A percentile compares a stretch with the other conserved stretches of the same genome.
These are phyloP conservation scores for Colletotrichum lupini DNA, from an alignment of 2,329 filamentous ascomycete genomes.

Conservation along the genomic window DNA sequence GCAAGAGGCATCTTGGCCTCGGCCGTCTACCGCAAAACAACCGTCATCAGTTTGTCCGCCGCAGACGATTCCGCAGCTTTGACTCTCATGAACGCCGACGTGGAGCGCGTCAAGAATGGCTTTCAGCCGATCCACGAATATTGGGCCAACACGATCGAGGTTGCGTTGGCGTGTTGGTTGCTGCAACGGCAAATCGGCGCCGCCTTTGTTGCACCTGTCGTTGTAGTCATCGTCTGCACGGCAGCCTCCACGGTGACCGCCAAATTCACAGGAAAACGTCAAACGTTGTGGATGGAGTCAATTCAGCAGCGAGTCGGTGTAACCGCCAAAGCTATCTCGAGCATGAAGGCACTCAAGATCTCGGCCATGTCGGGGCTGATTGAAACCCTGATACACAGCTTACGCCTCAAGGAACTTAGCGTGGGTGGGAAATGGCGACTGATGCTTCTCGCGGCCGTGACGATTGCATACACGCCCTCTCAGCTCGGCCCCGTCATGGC, in stretches of 20 bases:
- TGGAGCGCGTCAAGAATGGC: constrained; percentile 53
- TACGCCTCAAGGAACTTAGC: constrained; percentile 48
- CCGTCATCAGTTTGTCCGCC: constrained; percentile 42
- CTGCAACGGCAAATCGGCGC: constrained; percentile 49
- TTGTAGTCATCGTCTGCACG: constrained; percentile 4
- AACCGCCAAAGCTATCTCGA: constrained; percentile 43
- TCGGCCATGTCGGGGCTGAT: constrained; percentile 47
- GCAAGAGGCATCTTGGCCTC: constrained; percentile 46
- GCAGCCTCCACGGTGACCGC: not conserved
- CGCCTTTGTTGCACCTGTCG: constrained; percentile 23
- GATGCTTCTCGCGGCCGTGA: constrained; percentile 38
- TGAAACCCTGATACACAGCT: constrained; percentile 43
- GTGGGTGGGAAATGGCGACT: constrained; percentile 43
- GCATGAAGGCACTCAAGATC: constrained; percentile 53
- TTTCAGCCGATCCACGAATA: constrained; percentile 50
- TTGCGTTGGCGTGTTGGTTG: constrained; percentile 57
- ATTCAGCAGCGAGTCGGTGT: constrained; percentile 40
- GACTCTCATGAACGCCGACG: constrained; percentile 60
- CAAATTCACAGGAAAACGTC: constrained; percentile 21
- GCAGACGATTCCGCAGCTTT: constrained; percentile 53
- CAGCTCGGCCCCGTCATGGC: constrained; percentile 48
- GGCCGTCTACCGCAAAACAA: constrained; percentile 48
- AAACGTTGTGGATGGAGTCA: constrained; percentile 40
- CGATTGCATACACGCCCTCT: constrained; percentile 48
- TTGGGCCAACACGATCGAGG: constrained; percentile 54